Percentiles rank a stretch among this genome's conserved stretches.
phyloP scores from a whole-genome alignment of 2,329 filamentous ascomycete species.

The Colletotrichum sansevieriae region DNA sequence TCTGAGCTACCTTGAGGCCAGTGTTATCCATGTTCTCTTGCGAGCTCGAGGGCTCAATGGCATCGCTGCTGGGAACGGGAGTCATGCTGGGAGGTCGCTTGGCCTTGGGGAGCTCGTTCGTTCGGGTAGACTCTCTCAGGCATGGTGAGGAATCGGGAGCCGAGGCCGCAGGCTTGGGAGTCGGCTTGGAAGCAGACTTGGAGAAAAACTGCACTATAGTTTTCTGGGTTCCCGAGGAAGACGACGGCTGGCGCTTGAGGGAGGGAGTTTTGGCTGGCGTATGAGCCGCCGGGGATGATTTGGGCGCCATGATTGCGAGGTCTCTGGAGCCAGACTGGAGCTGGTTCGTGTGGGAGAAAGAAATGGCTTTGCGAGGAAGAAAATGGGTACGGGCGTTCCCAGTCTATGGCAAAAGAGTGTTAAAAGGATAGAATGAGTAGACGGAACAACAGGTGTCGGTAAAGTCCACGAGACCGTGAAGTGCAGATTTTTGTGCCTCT shows the following conservation, averaged over 20 bases:
- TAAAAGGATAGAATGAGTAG: not conserved
- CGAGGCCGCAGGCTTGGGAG: slow-evolving; percentile 50
- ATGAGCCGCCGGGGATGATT: slow-evolving; percentile 47
- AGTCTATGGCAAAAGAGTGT: slow-evolving; percentile 1
- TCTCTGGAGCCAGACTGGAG: too few relatives aligned
- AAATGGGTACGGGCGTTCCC: not conserved
- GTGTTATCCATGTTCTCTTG: slow-evolving; percentile 71
- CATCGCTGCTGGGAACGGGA: slow-evolving; percentile 86
- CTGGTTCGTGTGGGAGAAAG: too few relatives aligned
- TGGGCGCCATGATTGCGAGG: slow-evolving; percentile 38
- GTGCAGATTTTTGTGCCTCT: too few relatives aligned
- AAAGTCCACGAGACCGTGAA: not conserved
- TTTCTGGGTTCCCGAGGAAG: slow-evolving; percentile 52
- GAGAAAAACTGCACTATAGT: slow-evolving; percentile 61
- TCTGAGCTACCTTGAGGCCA: slow-evolving; percentile 64
- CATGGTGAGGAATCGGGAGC: slow-evolving; percentile 51
- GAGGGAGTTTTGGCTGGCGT: slow-evolving; percentile 53
- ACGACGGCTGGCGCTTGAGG: slow-evolving; percentile 42
- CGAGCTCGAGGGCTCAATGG: slow-evolving; percentile 74
- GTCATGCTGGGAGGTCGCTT: slow-evolving; percentile 67
- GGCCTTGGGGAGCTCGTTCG: slow-evolving; percentile 56
- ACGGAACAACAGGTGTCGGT: not conserved
- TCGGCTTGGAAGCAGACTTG: slow-evolving; percentile 52
- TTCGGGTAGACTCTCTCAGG: slow-evolving; percentile 59
- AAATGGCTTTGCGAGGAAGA: too few relatives aligned